Conservation (phyloP, 1,139 yeast genomes). For the Taphrina flavorubra region DNA sequence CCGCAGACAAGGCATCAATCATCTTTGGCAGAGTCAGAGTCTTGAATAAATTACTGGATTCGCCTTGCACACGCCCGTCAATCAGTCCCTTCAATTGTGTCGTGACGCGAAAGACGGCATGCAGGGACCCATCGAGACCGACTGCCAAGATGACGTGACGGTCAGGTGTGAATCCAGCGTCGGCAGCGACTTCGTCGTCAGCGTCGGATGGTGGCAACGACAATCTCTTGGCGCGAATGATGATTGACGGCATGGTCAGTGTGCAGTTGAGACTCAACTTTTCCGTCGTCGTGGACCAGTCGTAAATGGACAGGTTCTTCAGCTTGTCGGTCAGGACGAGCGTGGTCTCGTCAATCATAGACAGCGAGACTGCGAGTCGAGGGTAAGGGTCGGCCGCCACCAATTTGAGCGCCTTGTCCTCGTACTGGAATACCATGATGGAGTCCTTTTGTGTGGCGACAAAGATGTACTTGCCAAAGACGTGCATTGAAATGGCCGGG, state of each 20-base stretch:
- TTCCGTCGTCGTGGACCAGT: constrained; percentile 3
- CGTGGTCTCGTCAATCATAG: not conserved
- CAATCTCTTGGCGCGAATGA: not conserved
- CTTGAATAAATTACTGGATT: not conserved
- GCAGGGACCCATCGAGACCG: constrained; percentile 21
- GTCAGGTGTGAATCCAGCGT: not conserved
- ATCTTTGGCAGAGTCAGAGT: not conserved
- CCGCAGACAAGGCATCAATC: not conserved
- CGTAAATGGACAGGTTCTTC: constrained; percentile 3
- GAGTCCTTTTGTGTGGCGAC: constrained; percentile 30
- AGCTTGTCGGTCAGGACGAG: constrained; percentile 21
- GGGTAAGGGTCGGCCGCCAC: constrained; percentile 20
- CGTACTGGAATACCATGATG: constrained; percentile 2
- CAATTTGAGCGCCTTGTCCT: not conserved
- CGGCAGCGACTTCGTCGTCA: not conserved
- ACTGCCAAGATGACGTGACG: constrained; percentile 20
- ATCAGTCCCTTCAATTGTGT: not conserved
- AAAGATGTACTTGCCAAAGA: not conserved
- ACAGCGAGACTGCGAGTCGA: constrained; percentile 8
- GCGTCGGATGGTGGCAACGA: not conserved
- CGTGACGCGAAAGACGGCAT: constrained; percentile 3
- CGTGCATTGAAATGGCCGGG: constrained; percentile 13
- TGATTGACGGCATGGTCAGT: constrained; percentile 13
- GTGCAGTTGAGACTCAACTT: not conserved
- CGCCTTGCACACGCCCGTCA: not conserved